Base-by-base conservation (phyloP, 2,329 filamentous ascomycete genomes). In the Beauveria varroae region DNA sequence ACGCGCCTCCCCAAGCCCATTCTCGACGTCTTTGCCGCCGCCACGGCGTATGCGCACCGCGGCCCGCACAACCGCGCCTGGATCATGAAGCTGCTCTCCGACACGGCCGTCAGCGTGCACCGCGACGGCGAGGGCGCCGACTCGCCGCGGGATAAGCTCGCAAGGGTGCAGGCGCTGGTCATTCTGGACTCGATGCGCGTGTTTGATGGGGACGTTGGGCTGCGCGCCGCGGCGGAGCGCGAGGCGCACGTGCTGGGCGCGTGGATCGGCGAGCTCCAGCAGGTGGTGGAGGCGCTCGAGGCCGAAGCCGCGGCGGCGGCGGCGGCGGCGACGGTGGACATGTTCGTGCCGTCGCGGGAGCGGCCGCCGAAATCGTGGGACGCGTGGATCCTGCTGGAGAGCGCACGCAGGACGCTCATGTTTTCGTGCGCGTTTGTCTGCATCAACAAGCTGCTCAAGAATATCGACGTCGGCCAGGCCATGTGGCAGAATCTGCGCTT, bases 371-470 rank as follows among this genome's bases (percentile, higher is more conserved):
- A 72, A 57, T 74, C 68, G 28, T 80, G 78, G 78, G 76, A 79
- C 69, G 75, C 68, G 16, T 80, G 78, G 78, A 62, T 79, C 10
- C 70, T 80, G 16, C 67, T 74, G 4, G 78, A 79, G 67, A 76
- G 74, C 61, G 67, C 72, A 7, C 71, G 77, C 18, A 71, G 76
- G 44, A 78, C 75, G 0, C 65, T 71, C 14, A 63, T 78, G 61
- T 70, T 73, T 62, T 64, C 69, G 0, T 67, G 69, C 46, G 67
- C 70, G 1, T 70, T 75, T 26, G 66, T 71, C 7, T 74, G 71
- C 55, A 62, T 78, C 20, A 68, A 70, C 43, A 67, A 67, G 18
- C 55, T 79, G 10, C 66, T 79, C 30, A 72, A 72, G 62, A 69
- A 62, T 60, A 2, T 43, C 65, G 50, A 51, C 50, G 58, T 61